Base-by-base conservation (phyloP, 2,329 filamentous ascomycete species). In the Epichloe typhina region DNA sequence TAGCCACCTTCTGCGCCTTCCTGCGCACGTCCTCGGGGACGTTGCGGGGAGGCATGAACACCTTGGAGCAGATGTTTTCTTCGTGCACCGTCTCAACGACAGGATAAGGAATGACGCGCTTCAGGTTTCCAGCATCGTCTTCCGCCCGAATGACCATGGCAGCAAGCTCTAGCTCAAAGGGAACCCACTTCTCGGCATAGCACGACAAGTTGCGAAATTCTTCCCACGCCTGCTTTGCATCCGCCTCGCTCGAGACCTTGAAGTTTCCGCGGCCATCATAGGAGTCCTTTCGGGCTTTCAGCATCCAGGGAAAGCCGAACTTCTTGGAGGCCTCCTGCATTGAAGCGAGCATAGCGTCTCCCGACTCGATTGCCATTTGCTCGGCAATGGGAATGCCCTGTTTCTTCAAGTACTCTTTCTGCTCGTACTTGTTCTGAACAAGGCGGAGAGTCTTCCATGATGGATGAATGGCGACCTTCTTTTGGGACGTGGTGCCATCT, bases 101-200 rank as follows among this genome's bases (percentile, higher is more conserved):
- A 0, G 93, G 90, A 63, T 93, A 97, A 4, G 90, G 80, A 35
- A 89, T 71, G 12, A 77, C 65, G 13, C 64, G 64, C 53, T 69
- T 75, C 8, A 74, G 64, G 13, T 68, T 68, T 1, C 76, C 76
- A 3, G 71, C 64, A 43, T 72, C 69, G 57, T 94, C 82, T 62
- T 90, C 86, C 0, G 87, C 95, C 62, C 95, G 86, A 52, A 97
- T 81, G 8, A 96, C 91, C 82, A 97, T 95, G 57, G 95, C 90
- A 5, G 93, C 87, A 49, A 97, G 72, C 70, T 97, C 91, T 70
- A 85, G 83, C 59, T 77, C 77, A 67, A 96, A 97, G 21, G 86
- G 78, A 12, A 86, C 84, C 79, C 86, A 96, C 66, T 87, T 87
- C 70, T 97, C 91, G 0, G 88, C 90, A 62, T 96, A 97, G 41